Evolutionary conservation across 306 rosid genomes (phyloP).

Genomic region (Potentilla sterilis): DNA sequence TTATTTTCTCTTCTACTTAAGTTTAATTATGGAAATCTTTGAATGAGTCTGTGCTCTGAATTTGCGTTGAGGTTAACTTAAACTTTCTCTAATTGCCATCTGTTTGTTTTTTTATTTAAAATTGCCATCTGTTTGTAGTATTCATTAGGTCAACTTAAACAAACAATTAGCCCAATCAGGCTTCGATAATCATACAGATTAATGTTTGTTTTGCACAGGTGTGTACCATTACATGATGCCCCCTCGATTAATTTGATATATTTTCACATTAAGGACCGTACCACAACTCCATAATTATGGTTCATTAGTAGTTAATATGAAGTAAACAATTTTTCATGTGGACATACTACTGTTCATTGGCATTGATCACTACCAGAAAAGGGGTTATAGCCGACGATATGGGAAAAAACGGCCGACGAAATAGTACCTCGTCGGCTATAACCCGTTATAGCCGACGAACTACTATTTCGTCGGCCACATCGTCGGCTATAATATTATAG

Average conservation of each 20-base stretch:
- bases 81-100: conserved; percentile 29
- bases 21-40: not conserved
- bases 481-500: no score
- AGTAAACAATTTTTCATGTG: conserved; percentile 1
- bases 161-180: not conserved
- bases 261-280: not conserved
- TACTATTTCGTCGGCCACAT: no score
- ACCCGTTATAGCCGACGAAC: no score
- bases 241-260: not conserved
- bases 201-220: conserved; percentile 1
- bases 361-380: no score
- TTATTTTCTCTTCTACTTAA: not conserved
- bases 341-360: not conserved
- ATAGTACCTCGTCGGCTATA: no score
- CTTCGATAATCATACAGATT: not conserved
- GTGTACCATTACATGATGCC: conserved; percentile 5
- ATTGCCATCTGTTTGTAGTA: conserved; percentile 25
- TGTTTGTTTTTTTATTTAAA: no score
- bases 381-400: no score
- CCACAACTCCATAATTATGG: not conserved
- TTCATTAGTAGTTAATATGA: not conserved
- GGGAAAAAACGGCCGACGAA: no score
- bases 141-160: not conserved
- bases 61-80: not conserved
- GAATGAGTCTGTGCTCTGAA: not conserved